Evolutionary conservation across 495 filamentous ascomycete genomes (phyloP).

Genomic region (Rusavskia elegans): DNA sequence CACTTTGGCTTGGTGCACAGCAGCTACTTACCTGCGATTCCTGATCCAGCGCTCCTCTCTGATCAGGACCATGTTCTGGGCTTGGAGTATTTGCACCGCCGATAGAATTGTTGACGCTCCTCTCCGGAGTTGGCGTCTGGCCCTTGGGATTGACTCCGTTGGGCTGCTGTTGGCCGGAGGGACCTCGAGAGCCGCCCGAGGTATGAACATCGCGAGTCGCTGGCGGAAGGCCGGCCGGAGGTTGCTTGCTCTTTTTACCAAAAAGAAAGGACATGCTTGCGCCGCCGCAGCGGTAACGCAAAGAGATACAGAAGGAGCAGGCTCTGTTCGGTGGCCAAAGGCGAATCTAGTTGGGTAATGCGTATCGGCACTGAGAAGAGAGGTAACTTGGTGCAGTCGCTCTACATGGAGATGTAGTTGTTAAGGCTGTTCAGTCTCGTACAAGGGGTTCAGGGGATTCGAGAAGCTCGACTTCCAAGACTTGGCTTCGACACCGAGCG

Average conservation of each 20-base stretch:
- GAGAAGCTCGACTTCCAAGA: not conserved
- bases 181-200: conserved; percentile 24
- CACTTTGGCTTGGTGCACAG: no score
- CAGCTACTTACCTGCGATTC: conserved; percentile 27
- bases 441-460: not conserved
- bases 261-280: conserved; percentile 43
- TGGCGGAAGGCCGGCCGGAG: conserved; percentile 30
- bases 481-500: not conserved
- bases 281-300: not conserved
- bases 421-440: not conserved
- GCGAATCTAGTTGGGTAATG: not conserved
- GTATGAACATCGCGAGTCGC: conserved; percentile 36
- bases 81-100: conserved; percentile 28
- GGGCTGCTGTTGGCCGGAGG: conserved; percentile 15
- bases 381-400: not conserved
- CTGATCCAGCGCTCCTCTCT: conserved; percentile 31
- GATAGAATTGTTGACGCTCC: conserved; percentile 46
- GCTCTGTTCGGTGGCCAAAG: not conserved
- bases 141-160: conserved; percentile 29
- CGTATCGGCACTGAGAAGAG: not conserved
- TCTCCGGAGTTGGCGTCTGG: conserved; percentile 43
- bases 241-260: conserved; percentile 43
- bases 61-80: conserved; percentile 34
- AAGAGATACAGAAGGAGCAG: not conserved
- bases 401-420: not conserved